phyloP scores from a whole-genome alignment of 192 early-diverging fungal genomes.

The Rhizoclosmatium globosum region DNA sequence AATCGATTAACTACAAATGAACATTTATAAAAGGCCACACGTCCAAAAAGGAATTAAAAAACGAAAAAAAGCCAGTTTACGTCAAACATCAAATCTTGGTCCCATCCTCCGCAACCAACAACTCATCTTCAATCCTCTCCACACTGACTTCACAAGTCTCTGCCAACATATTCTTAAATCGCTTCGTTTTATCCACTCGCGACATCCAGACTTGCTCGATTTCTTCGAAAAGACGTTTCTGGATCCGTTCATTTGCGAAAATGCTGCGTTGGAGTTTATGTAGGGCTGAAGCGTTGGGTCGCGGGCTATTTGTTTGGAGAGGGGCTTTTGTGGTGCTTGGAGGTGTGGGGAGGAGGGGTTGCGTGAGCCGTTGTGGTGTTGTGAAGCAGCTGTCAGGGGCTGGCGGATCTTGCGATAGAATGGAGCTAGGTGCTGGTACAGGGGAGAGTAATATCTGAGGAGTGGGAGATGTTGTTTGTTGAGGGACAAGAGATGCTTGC shows the following conservation, averaged over 20 bases:
- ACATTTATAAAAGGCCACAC: no score
- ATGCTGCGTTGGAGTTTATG: neutral
- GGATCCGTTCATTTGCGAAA: constrained; percentile 1
- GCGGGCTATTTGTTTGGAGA: neutral
- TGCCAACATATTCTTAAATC: constrained; percentile 26
- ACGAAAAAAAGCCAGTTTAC: no score
- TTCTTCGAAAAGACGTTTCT: constrained; percentile 26
- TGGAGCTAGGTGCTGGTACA: neutral
- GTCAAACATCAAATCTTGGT: neutral
- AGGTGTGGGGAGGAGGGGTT: neutral
- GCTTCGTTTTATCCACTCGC: constrained; percentile 26
- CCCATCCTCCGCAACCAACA: constrained; percentile 1
- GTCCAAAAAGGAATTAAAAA: no score
- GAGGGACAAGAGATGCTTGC: neutral
- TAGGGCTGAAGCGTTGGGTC: neutral
- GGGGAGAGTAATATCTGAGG: neutral
- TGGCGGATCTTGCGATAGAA: neutral
- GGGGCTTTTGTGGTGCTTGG: constrained; percentile 2
- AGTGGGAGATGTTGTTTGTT: neutral
- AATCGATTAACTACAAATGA: no score
- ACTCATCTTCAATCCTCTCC: constrained; percentile 5
- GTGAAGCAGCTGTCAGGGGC: neutral
- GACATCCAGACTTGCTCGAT: neutral
- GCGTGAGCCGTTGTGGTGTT: neutral
- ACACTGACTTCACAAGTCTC: constrained; percentile 19